Percentiles rank a stretch among this genome's conserved stretches.
These are phyloP conservation scores for Daldinia eschscholtzii DNA, from an alignment of 2,329 filamentous ascomycete genomes.

Conservation along the genomic window DNA sequence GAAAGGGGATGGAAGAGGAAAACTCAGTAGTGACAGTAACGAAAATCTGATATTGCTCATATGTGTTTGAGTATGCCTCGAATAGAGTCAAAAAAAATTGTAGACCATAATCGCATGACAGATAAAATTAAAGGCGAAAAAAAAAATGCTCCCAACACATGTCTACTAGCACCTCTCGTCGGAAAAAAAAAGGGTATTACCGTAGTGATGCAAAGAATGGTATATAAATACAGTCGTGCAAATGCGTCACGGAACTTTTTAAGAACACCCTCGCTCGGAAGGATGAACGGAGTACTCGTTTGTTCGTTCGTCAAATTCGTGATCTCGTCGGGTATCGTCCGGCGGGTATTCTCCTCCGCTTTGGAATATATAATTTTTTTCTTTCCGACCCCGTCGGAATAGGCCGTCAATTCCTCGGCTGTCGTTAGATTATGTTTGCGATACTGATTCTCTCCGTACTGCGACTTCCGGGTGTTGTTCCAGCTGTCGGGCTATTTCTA, in stretches of 20 bases:
- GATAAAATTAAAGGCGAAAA: constrained; percentile 7
- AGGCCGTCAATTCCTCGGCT: neutral
- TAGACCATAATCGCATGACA: constrained; percentile 10
- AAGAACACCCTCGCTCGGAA: constrained; percentile 39
- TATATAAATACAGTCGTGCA: constrained; percentile 42
- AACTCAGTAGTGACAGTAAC: constrained; percentile 38
- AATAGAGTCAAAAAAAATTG: constrained; percentile 18
- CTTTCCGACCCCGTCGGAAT: neutral
- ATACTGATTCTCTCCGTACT: constrained; percentile 62
- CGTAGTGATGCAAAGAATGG: constrained; percentile 41
- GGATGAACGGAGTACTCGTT: constrained; percentile 48
- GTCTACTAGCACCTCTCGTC: constrained; percentile 36
- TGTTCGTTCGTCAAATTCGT: constrained; percentile 45
- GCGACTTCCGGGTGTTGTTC: constrained; percentile 51
- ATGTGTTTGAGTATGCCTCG: constrained; percentile 14
- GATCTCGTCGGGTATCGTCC: constrained; percentile 37
- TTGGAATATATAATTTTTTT: neutral
- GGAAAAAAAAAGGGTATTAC: constrained; percentile 41
- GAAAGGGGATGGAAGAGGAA: constrained; percentile 14
- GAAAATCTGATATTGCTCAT: constrained; percentile 26
- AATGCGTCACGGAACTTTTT: constrained; percentile 40
- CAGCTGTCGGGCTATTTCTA: constrained; percentile 53
- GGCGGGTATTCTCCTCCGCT: constrained; percentile 19
- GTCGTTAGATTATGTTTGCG: constrained; percentile 58
- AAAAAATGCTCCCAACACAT: constrained; percentile 13